phyloP scores from a whole-genome alignment of 441 rosid genomes.

The Syzygium malaccense region DNA sequence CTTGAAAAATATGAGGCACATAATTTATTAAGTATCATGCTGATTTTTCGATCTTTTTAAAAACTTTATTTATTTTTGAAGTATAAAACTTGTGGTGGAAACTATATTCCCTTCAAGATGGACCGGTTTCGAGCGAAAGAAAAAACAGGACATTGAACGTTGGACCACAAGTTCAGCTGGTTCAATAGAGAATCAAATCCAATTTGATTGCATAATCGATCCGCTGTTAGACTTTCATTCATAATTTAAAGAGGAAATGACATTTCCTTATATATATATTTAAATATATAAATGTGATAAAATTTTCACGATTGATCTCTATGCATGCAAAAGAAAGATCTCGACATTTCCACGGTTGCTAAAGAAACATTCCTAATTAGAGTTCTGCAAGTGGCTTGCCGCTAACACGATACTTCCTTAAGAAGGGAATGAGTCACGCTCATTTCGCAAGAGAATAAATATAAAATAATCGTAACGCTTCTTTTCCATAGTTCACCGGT shows the following conservation, averaged over 20 bases:
- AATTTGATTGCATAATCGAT: neutral
- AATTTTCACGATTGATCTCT: neutral
- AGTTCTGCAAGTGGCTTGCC: fast-evolving
- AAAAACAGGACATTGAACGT: neutral
- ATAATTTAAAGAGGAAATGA: neutral
- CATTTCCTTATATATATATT: neutral
- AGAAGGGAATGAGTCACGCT: fast-evolving
- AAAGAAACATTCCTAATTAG: neutral
- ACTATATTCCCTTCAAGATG: neutral
- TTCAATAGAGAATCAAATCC: neutral
- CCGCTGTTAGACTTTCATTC: too few relatives aligned
- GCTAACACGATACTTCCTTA: fast-evolving
- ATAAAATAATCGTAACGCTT: neutral
- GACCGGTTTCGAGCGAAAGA: neutral
- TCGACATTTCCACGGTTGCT: fast-evolving
- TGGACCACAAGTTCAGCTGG: neutral
- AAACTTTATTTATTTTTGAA: neutral
- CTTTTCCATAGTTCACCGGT: neutral
- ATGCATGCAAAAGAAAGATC: neutral
- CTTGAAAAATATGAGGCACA: neutral
- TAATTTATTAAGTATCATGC: neutral
- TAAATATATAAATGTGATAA: neutral
- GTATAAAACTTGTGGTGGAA: neutral
- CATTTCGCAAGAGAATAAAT: neutral
- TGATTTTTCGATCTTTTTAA: neutral